These are phyloP conservation scores for Euphorbia pulcherrima DNA, from an alignment of 345 rosid genomes.

Conservation along the genomic window DNA sequence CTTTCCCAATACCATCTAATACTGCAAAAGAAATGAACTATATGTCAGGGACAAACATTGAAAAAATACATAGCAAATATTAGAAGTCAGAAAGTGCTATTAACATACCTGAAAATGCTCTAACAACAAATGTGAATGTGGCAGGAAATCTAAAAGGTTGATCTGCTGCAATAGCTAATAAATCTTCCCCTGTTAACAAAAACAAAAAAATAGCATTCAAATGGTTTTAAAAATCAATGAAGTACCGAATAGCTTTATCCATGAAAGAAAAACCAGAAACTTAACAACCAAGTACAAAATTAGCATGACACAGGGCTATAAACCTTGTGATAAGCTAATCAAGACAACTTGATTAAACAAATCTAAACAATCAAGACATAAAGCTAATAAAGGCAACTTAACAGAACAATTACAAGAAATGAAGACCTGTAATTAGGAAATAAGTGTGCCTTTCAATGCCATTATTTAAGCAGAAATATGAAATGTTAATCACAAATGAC, in stretches of 20 bases:
- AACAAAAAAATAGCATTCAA: conserved; percentile 15
- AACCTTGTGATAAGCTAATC: not conserved
- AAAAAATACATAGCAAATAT: conserved; percentile 7
- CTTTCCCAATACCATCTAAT: conserved; percentile 97
- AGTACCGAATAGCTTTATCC: not conserved
- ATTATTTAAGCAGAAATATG: not conserved
- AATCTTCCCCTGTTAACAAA: conserved; percentile 79
- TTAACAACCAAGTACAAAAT: not conserved
- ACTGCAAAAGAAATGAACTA: conserved; percentile 43
- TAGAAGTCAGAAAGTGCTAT: conserved; percentile 4
- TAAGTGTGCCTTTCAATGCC: not conserved
- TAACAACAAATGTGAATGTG: conserved; percentile 95
- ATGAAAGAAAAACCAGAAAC: not conserved
- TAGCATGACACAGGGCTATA: not conserved
- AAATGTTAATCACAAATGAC: not conserved
- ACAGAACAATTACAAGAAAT: not conserved
- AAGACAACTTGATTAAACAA: not conserved
- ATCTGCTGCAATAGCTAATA: conserved; percentile 91
- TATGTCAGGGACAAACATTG: conserved; percentile 17
- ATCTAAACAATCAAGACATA: not conserved
- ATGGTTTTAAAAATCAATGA: not conserved
- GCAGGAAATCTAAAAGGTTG: conserved; percentile 99
- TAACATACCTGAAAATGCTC: conserved; percentile 89
- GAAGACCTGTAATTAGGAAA: not conserved
- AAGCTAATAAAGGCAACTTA: not conserved